Conservation (phyloP, 495 filamentous ascomycete species). For the Astrothelium subdiscretum region DNA sequence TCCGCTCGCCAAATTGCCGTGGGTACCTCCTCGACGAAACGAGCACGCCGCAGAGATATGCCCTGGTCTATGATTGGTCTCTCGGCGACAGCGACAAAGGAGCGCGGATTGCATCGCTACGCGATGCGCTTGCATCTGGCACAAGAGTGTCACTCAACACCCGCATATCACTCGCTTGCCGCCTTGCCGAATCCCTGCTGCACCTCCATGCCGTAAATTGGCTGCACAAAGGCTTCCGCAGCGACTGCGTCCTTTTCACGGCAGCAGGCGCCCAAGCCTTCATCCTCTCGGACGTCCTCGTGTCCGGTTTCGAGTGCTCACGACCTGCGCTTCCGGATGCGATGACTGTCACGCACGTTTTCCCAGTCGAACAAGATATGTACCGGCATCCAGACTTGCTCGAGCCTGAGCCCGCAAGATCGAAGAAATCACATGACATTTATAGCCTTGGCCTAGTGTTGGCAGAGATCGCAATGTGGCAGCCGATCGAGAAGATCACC, state of each 20-base stretch:
- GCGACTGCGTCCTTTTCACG: conserved; percentile 43
- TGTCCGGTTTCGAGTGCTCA: conserved; percentile 45
- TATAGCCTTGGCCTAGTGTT: conserved; percentile 40
- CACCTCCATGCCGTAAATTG: conserved; percentile 43
- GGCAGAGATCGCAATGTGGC: conserved; percentile 42
- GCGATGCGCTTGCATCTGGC: not conserved
- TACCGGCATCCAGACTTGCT: conserved; percentile 14
- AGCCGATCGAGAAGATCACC: conserved; percentile 33
- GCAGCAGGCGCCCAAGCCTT: conserved; percentile 22
- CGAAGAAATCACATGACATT: conserved; percentile 38
- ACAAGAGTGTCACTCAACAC: conserved; percentile 10
- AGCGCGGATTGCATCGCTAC: not conserved
- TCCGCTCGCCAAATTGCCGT: not conserved
- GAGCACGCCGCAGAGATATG: not conserved
- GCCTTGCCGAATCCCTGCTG: conserved; percentile 16
- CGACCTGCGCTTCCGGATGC: conserved; percentile 33
- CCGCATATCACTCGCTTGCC: conserved; percentile 18
- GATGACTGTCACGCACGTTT: conserved; percentile 30
- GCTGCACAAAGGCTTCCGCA: conserved; percentile 47
- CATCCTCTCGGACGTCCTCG: conserved; percentile 28
- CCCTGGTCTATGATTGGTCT: not conserved
- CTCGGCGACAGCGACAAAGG: not conserved
- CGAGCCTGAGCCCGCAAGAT: not conserved
- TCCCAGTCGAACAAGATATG: conserved; percentile 28
- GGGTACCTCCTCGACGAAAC: not conserved